These are phyloP conservation scores for Trypanosoma conorhini DNA, from an alignment of 208 protist genomes.

Conservation along the genomic window DNA sequence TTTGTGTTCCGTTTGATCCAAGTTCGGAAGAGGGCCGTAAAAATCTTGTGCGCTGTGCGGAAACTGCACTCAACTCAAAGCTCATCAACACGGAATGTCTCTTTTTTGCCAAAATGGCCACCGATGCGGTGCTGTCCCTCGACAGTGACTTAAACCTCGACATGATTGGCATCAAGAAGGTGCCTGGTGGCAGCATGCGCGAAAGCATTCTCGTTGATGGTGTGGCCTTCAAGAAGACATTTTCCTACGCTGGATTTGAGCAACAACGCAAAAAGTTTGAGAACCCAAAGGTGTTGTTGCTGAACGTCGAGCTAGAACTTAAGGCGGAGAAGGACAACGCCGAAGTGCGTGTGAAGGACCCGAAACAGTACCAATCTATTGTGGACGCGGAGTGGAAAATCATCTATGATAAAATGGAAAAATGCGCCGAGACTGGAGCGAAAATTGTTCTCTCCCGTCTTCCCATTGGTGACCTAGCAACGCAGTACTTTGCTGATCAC, in stretches of 20 bases:
- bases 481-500: conserved; percentile 99
- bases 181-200: conserved; percentile 98
- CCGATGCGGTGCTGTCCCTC: conserved; percentile 97
- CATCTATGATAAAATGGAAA: conserved; percentile 99
- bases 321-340: conserved; percentile 99
- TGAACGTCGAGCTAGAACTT: conserved; percentile 99
- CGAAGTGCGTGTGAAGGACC: conserved; percentile 98
- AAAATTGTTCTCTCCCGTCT: conserved; percentile 99
- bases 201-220: conserved; percentile 99
- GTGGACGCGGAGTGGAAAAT: conserved; percentile 99
- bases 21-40: conserved; percentile 62
- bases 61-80: conserved; percentile 99
- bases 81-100: conserved; percentile 96
- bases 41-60: conserved; percentile 95
- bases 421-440: conserved; percentile 97
- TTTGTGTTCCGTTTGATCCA: conserved; percentile 91
- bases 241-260: conserved; percentile 99
- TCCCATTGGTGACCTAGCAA: conserved; percentile 99
- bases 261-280: conserved; percentile 99
- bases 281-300: conserved; percentile 98
- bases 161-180: conserved; percentile 99
- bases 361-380: conserved; percentile 99
- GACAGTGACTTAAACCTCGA: conserved; percentile 97
- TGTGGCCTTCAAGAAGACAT: conserved; percentile 99
- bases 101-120: conserved; percentile 99